phyloP scores from a whole-genome alignment of 371 early-diverging fungal genomes.

The Apophysomyces sp. region DNA sequence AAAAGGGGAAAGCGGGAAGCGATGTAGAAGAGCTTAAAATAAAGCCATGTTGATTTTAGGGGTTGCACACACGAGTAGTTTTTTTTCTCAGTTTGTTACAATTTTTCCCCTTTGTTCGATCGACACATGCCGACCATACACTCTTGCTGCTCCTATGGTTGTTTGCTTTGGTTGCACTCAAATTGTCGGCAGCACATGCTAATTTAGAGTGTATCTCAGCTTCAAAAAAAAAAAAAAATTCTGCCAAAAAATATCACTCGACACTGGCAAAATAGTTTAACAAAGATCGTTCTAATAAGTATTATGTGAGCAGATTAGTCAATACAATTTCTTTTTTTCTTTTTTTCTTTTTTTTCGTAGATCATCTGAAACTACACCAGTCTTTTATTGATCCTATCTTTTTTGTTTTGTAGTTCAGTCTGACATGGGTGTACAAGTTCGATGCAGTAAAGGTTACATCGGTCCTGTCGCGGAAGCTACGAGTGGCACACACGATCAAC shows the following conservation, averaged over 20 bases:
- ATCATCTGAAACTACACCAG: too few relatives aligned
- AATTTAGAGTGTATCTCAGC: neutral
- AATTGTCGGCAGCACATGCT: neutral
- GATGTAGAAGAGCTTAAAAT: slow-evolving; percentile 3
- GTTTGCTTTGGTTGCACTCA: neutral
- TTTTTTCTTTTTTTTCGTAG: too few relatives aligned
- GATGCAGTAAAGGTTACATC: neutral
- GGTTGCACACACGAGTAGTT: slow-evolving; percentile 5
- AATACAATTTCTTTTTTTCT: too few relatives aligned
- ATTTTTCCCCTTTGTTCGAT: slow-evolving; percentile 3
- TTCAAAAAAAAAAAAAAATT: neutral
- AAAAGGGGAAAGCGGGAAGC: slow-evolving; percentile 5
- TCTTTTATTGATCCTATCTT: neutral
- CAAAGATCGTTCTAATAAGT: neutral
- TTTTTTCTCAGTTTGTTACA: neutral
- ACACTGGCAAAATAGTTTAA: neutral
- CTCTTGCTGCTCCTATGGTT: slow-evolving; percentile 2
- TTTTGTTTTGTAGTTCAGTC: neutral
- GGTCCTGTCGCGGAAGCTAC: neutral
- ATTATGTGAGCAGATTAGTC: too few relatives aligned
- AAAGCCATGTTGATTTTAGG: slow-evolving; percentile 14
- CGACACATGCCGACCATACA: neutral
- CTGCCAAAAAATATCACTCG: neutral
- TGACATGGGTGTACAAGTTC: neutral
- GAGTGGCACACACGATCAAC: neutral